Base-by-base conservation (phyloP, 2,329 filamentous ascomycete genomes). In the Sordariomycetes sp. region DNA sequence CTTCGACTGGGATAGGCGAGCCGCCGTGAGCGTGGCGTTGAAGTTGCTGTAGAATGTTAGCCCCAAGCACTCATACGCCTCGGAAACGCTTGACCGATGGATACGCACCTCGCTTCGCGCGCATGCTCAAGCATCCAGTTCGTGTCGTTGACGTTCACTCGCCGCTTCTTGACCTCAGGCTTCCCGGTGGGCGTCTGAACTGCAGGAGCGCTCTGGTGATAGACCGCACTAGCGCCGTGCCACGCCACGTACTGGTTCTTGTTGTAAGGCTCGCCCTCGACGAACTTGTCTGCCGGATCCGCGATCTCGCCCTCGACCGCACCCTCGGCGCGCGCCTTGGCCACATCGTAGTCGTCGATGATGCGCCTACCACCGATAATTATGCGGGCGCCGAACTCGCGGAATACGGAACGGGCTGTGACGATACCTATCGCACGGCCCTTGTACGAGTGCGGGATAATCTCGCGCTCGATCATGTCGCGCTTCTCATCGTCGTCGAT, bases 101-200 rank as follows among this genome's bases (percentile, higher is more conserved):
- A 48, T 34, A 74, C 79, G 66, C 79, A 95, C 91, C 88, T 93
- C 59, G 93, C 90, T 70, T 93, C 90, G 55, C 89, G 84, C 32
- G 92, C 91, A 72, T 99, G 94, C 74, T 97, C 91, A 59, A 94
- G 78, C 81, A 96, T 94, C 94, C 94, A 99, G 70, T 97, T 99
- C 59, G 87, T 85, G 65, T 95, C 90, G 57, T 92, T 97, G 60
- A 97, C 87, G 60, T 91, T 88, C 46, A 96, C 88, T 65, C 88
- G 88, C 64, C 88, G 82, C 76, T 90, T 90, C 76, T 95, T 96
- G 62, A 82, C 81, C 64, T 92, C 89, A 8, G 84, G 78, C 71
- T 95, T 96, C 59, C 88, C 88, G 60, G 79, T 85, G 35, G 84
- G 85, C 59, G 87, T 77, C 2, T 90, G 90, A n/a, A 89, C 84